phyloP scores from a whole-genome alignment of 768 basidiomycete species.

The Leucocoprinus sp. region DNA sequence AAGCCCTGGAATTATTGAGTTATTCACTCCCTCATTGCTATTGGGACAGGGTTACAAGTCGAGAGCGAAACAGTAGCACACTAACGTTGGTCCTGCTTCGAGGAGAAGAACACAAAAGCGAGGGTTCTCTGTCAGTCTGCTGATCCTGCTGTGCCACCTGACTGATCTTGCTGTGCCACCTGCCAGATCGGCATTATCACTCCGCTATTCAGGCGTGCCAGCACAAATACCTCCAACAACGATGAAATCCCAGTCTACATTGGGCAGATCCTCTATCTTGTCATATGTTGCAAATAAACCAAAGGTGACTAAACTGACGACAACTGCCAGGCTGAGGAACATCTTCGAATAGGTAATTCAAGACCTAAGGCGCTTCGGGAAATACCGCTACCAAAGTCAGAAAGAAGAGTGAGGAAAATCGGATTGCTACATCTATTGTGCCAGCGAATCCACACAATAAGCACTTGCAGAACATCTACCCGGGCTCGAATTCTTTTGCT shows the following conservation, averaged over 20 bases:
- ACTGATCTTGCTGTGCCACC: conserved; percentile 22
- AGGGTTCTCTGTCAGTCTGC: conserved; percentile 16
- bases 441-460: background rate
- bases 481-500: background rate
- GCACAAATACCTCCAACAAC: conserved; percentile 16
- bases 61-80: background rate
- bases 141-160: no score
- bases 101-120: conserved; percentile 18
- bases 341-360: conserved; percentile 27
- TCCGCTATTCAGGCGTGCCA: no score
- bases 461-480: background rate
- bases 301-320: background rate
- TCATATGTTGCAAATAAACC: conserved; percentile 1
- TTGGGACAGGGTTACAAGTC: no score
- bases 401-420: background rate
- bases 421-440: background rate
- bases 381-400: background rate
- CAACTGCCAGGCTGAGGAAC: background rate
- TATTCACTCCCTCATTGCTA: conserved; percentile 14
- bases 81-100: conserved; percentile 19
- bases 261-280: background rate
- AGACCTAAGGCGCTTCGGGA: conserved; percentile 2
- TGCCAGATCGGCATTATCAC: background rate
- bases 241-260: conserved; percentile 8
- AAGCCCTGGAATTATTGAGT: conserved; percentile 13